Base-by-base conservation (phyloP, 108 stramenopile species). In the Skeletonema costatum region DNA sequence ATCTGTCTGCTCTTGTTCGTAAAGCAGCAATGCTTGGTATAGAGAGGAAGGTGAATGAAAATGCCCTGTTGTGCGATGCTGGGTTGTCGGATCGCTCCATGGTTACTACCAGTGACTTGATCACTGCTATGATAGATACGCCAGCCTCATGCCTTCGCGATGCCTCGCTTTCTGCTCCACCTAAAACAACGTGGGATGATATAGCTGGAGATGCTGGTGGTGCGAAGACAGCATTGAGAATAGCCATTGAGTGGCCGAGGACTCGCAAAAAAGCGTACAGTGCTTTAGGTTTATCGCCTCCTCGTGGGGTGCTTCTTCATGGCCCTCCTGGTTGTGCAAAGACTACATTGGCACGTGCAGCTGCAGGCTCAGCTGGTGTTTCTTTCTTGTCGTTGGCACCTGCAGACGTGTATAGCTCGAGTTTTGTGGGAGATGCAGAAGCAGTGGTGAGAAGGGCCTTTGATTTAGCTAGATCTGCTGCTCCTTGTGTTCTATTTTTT, bases 321-420 rank as follows among this genome's bases (percentile, higher is more conserved):
- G 99, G 99, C 2, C 99, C 99, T 10, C 99, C 99, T 0, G 99
- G 98, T 2, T 97, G 97, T 87, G 97, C 95, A 8, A 99, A 99
- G 83, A 99, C 99, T 3, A 87, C 96, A 11, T 80, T 99, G 32
- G 99, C 99, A 13, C 86, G 97, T 60, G 99, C 99, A 12, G 95
- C 97, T 32, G 98, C 98, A 2, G 96, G 95, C 25, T 86, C 97
- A 36, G 83, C 92, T 39, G 92, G 96, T 6, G 89, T 97, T 16
- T 97, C 98, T 44, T 99, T 99, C 81, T 81, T 99, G 64, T 90
- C 91, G 60, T 83, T 99, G 74, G 87, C 95, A 48, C 98, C 98
- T 2, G 97, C 98, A 21, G 96, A 98, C 71, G 97, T 99, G 11
- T 95, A 98, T 44, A 85, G 90, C 1, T 91, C 90, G 1, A 94